These are phyloP conservation scores for Megacollybia platyphylla DNA, from an alignment of 1,284 basidiomycete genomes.

Conservation along the genomic window DNA sequence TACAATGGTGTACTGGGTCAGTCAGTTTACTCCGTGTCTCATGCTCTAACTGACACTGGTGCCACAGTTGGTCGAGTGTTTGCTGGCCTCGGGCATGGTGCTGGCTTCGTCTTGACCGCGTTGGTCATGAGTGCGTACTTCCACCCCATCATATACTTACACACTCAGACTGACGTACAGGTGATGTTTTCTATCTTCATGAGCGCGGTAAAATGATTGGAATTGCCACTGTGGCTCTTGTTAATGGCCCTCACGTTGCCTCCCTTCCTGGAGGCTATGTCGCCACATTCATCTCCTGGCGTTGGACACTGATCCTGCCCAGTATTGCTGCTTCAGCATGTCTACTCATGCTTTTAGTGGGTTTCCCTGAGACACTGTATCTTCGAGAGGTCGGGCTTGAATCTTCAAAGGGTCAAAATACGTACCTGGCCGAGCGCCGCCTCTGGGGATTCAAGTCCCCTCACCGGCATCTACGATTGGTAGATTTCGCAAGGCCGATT, in stretches of 20 bases:
- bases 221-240: constrained; percentile 8
- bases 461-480: background rate
- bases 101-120: background rate
- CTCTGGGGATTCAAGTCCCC: background rate
- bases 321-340: constrained; percentile 7
- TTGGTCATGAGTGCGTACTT: background rate
- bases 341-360: constrained; percentile 8
- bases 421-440: background rate
- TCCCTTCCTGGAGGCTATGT: constrained; percentile 9
- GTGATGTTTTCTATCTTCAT: constrained; percentile 9
- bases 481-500: background rate
- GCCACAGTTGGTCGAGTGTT: constrained; percentile 8
- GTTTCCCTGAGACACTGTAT: constrained; percentile 9
- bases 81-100: constrained; percentile 5
- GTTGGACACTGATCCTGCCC: constrained; percentile 8
- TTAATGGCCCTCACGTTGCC: constrained; percentile 10
- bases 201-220: constrained; percentile 10
- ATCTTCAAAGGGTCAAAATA: background rate
- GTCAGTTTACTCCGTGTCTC: background rate
- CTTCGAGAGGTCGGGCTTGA: constrained; percentile 2
- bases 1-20: background rate
- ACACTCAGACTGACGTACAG: background rate
- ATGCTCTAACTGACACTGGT: background rate
- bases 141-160: background rate
- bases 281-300: constrained; percentile 8